Conservation (phyloP, 352 stramenopile species). For the Globisporangium barbulae region DNA sequence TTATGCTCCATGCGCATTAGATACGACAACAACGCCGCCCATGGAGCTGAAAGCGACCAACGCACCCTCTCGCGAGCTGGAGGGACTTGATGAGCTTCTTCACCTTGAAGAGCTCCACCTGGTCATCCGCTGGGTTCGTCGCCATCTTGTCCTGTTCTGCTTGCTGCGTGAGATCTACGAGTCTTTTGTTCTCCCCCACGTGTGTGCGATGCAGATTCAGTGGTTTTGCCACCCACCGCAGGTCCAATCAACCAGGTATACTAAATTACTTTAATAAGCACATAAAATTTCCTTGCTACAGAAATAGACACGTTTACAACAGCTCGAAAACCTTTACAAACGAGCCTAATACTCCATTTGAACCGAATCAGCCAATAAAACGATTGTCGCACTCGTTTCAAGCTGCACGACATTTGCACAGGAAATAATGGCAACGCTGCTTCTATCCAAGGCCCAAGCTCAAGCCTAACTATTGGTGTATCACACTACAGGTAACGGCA, state of each 20-base stretch:
- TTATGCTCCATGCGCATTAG: background rate
- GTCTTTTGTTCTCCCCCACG: constrained; percentile 9
- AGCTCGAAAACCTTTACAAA: no score
- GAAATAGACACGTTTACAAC: no score
- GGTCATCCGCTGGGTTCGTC: constrained; percentile 70
- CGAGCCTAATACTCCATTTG: no score
- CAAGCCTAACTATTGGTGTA: no score
- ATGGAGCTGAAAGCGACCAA: constrained; percentile 13
- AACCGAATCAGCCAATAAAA: no score
- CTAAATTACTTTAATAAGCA: background rate
- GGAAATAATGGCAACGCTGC: no score
- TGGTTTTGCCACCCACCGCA: constrained; percentile 16
- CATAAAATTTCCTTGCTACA: no score
- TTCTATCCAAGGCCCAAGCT: no score
- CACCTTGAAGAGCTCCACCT: constrained; percentile 99
- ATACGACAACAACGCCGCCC: background rate
- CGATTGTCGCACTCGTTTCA: no score
- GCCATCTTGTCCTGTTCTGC: constrained; percentile 22
- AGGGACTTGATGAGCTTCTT: constrained; percentile 99
- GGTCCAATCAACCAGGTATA: constrained; percentile 12
- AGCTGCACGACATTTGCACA: no score
- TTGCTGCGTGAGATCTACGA: constrained; percentile 8
- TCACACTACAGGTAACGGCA: no score
- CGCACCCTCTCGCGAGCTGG: constrained; percentile 73
- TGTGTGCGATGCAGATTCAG: constrained; percentile 6